phyloP scores from a whole-genome alignment of 2,329 filamentous ascomycete genomes.

The Calycina herbarum region DNA sequence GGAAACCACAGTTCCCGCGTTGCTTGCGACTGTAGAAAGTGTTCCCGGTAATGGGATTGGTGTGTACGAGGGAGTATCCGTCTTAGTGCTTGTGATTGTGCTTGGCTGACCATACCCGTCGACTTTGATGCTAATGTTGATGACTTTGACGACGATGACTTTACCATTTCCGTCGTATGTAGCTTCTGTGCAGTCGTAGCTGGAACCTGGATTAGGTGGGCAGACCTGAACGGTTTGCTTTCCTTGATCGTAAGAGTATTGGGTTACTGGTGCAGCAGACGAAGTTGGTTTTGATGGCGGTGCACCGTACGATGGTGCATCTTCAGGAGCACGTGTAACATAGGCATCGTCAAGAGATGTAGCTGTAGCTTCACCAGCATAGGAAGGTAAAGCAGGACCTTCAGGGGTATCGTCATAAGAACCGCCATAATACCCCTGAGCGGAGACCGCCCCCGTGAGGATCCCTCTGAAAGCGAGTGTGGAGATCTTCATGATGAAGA shows the following conservation, averaged over 20 bases:
- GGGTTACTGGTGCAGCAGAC: background rate
- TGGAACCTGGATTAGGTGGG: background rate
- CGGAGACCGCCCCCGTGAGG: background rate
- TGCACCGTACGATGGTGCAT: background rate
- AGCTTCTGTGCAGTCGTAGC: constrained; percentile 6
- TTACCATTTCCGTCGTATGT: constrained; percentile 2
- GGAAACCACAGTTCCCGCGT: no score
- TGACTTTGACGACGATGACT: background rate
- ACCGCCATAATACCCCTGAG: constrained; percentile 3
- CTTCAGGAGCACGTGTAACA: constrained; percentile 1
- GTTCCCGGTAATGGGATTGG: background rate
- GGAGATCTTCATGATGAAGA: constrained; percentile 10
- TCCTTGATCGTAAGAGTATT: constrained; percentile 5
- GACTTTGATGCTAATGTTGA: background rate
- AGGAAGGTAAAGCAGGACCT: background rate
- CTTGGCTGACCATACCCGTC: background rate
- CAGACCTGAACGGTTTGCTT: constrained; percentile 6
- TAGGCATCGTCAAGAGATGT: constrained; percentile 4
- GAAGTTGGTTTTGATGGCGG: background rate
- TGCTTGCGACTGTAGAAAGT: background rate
- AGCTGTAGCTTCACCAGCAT: constrained; percentile 1
- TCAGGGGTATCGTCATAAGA: background rate
- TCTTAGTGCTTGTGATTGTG: background rate
- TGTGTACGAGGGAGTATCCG: background rate
- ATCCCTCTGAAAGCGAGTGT: background rate